Evolutionary conservation across 2,329 filamentous ascomycete species (phyloP).

Genomic region (Hawksworthiomyces lignivorus): DNA sequence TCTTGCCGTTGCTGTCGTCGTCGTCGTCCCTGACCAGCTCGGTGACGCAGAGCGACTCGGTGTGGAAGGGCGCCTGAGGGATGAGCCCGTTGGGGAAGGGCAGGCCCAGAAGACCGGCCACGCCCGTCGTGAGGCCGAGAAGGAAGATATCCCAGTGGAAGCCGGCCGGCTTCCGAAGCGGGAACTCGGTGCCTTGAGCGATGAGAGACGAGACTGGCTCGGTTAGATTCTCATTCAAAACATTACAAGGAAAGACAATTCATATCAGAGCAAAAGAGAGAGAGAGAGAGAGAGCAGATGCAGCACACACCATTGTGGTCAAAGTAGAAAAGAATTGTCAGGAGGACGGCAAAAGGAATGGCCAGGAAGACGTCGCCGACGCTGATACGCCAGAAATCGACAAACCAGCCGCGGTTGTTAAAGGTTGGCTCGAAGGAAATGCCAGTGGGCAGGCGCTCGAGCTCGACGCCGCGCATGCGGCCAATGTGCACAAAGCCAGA

Average conservation of each 20-base stretch:
- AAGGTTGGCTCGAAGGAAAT: constrained; percentile 72
- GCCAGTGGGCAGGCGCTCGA: constrained; percentile 67
- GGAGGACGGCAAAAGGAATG: constrained; percentile 74
- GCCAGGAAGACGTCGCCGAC: constrained; percentile 72
- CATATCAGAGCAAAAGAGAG: not conserved
- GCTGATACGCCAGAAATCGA: constrained; percentile 72
- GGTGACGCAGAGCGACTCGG: constrained; percentile 68
- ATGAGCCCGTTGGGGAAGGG: constrained; percentile 80
- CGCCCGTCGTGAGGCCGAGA: constrained; percentile 67
- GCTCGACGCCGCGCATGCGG: constrained; percentile 62
- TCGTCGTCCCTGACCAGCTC: constrained; percentile 42
- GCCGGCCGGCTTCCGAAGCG: constrained; percentile 69
- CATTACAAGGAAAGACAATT: no score
- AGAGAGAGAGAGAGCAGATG: not conserved
- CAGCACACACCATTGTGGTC: constrained; percentile 73
- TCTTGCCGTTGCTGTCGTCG: not conserved
- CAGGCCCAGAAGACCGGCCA: constrained; percentile 68
- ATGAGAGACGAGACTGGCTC: constrained; percentile 67
- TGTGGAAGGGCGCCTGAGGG: constrained; percentile 78
- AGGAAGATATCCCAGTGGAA: constrained; percentile 85
- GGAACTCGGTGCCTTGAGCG: constrained; percentile 75
- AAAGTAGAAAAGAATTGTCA: constrained; percentile 84
- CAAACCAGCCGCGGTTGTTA: constrained; percentile 63
- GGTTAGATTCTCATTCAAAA: no score
- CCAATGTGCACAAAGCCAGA: constrained; percentile 84